A percentile compares a stretch with the other conserved stretches of the same genome.
Evolutionary conservation across 768 basidiomycete species (phyloP).

Genomic region (Tulasnella sp.): DNA sequence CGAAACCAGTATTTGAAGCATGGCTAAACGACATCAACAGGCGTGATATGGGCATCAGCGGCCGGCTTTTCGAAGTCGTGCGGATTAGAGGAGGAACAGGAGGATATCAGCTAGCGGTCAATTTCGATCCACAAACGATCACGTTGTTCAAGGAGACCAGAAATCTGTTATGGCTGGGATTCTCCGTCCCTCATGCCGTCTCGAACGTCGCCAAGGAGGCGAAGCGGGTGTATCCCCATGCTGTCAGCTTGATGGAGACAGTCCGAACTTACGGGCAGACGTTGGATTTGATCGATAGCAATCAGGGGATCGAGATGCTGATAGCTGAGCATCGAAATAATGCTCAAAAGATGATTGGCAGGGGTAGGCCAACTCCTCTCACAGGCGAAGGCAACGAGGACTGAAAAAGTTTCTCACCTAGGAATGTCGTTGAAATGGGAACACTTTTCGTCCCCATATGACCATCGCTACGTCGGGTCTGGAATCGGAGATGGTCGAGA

Average conservation of each 20-base stretch:
- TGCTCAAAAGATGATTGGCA: constrained; percentile 82
- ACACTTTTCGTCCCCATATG: constrained; percentile 90
- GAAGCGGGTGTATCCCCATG: constrained; percentile 95
- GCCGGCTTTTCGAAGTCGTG: constrained; percentile 86
- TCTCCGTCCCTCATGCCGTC: constrained; percentile 88
- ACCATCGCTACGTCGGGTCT: constrained; percentile 56
- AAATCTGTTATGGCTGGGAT: constrained; percentile 90
- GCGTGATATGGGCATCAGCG: constrained; percentile 83
- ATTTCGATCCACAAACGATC: constrained; percentile 98
- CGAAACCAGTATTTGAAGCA: constrained; percentile 85
- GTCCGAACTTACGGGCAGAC: constrained; percentile 98
- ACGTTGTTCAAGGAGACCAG: constrained; percentile 97
- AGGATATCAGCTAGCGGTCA: constrained; percentile 77
- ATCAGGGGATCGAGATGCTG: constrained; percentile 87
- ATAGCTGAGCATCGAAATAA: constrained; percentile 92
- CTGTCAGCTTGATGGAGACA: constrained; percentile 96
- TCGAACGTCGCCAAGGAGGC: constrained; percentile 98
- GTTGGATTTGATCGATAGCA: constrained; percentile 76
- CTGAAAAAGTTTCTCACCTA: constrained; percentile 23
- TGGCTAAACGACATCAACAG: constrained; percentile 95
- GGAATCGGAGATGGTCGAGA: constrained; percentile 60
- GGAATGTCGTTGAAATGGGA: constrained; percentile 98
- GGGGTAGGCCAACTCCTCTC: constrained; percentile 42
- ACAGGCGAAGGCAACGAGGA: neutral
- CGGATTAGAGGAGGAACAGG: constrained; percentile 47